These are phyloP conservation scores for Phytopythium boreale DNA, from an alignment of 352 stramenopile species.

Conservation along the genomic window DNA sequence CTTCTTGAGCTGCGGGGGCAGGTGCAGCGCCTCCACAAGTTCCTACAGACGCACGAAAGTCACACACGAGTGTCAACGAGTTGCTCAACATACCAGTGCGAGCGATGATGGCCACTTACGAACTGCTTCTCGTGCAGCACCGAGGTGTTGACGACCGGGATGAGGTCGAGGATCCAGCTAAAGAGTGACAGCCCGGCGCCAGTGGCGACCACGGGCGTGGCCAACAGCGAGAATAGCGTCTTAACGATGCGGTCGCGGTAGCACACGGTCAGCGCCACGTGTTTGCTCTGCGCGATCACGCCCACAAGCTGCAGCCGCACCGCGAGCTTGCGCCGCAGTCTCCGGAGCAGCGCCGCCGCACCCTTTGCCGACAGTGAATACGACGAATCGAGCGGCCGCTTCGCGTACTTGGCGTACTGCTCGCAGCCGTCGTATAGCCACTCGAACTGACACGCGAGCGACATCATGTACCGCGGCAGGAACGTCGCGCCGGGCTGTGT, in stretches of 20 bases:
- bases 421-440: conserved; percentile 63
- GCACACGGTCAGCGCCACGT: conserved; percentile 74
- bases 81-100: not conserved
- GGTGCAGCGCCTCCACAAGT: conserved; percentile 57
- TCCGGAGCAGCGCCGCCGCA: conserved; percentile 38
- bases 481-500: conserved; percentile 62
- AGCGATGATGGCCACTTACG: conserved; percentile 34
- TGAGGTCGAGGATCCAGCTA: conserved; percentile 85
- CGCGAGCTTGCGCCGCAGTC: conserved; percentile 68
- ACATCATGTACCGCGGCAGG: conserved; percentile 87
- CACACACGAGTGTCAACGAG: not conserved
- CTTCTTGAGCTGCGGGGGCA: conserved; percentile 53
- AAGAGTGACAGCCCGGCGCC: conserved; percentile 74
- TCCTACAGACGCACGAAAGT: conserved; percentile 38
- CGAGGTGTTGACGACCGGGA: conserved; percentile 70
- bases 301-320: conserved; percentile 75
- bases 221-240: conserved; percentile 72
- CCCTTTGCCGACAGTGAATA: conserved; percentile 6
- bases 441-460: conserved; percentile 71
- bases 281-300: conserved; percentile 70
- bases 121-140: conserved; percentile 75
- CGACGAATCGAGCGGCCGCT: not conserved
- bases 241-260: conserved; percentile 86
- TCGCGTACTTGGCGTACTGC: conserved; percentile 41
- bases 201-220: conserved; percentile 57